Base-by-base conservation (phyloP, 306 rosid genomes). In the Prunus davidiana region DNA sequence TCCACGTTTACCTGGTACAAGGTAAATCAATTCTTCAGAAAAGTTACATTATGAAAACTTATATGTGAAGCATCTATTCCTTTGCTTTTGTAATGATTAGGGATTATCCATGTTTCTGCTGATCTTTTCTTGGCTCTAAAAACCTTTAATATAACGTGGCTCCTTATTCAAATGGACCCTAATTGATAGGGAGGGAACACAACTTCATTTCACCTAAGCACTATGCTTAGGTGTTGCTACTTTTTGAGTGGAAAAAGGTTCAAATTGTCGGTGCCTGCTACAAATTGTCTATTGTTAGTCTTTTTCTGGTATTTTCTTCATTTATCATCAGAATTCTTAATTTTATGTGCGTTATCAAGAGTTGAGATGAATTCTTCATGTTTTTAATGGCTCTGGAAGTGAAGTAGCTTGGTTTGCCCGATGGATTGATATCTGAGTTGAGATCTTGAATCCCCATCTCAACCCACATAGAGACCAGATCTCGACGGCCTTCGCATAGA, bases 1-100 rank as follows among this genome's bases (percentile, higher is more conserved):
- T 87, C 97, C 69, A 79, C 85, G 0, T 91, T 91, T 81, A 80
- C 97, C 73, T 94, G 98, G 98, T 94, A 94, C 88, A 94, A 94
- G 98, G 98, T 94, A 91, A 70, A 58, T 50, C 20, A 18, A 16
- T 55, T 76, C 62, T 68, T 58, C 28, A 25, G 60, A 72, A 74
- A 67, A 47, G 73, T 69, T 45, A 51, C 47, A 52, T 84, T 64
- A 43, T 75, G 72, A 65, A 62, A 16, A 56, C 38, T 43, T 61
- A 64, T 56, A 19, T 10, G 50, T 28, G 58, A 9, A 7, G 22
- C 62, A 12, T 46, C 32, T 71, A 19, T 72, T n/a, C 19, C 8
- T 41, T 18, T 45, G 30, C 54, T 14, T 57, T 24, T 62, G 6
- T 16, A 55, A 28, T 58, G 30, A 32, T 9, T 18, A 43, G 2